phyloP scores from a whole-genome alignment of 2,329 filamentous ascomycete genomes.

The Monosporascus sp. region DNA sequence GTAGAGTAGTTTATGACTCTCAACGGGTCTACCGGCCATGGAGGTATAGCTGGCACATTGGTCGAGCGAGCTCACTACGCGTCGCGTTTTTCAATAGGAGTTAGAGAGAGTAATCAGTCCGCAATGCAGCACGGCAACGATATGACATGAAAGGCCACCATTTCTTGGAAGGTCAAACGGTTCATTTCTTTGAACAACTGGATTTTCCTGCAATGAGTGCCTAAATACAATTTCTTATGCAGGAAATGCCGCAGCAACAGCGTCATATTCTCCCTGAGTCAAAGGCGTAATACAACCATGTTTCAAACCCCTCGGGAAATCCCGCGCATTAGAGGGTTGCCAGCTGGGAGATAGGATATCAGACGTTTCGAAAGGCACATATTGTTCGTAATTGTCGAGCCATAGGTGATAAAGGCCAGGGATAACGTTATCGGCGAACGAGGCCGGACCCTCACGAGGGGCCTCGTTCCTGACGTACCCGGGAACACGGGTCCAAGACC shows the following conservation, averaged over 20 bases:
- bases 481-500: slow-evolving; percentile 38
- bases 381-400: slow-evolving; percentile 40
- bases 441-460: slow-evolving; percentile 32
- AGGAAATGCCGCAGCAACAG: slow-evolving; percentile 18
- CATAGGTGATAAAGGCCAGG: slow-evolving; percentile 35
- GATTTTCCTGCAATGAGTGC: too few species aligned
- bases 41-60: too few species aligned
- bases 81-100: too few species aligned
- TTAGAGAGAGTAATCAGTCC: too few species aligned
- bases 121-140: too few species aligned
- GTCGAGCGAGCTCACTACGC: too few species aligned
- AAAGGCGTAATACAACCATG: slow-evolving; percentile 44
- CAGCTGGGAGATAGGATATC: slow-evolving; percentile 33
- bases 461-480: slow-evolving; percentile 28
- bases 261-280: slow-evolving; percentile 36
- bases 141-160: too few species aligned
- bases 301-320: slow-evolving; percentile 40
- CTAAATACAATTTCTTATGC: slow-evolving; percentile 3
- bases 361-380: slow-evolving; percentile 39
- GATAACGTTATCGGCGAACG: slow-evolving; percentile 32
- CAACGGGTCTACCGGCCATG: too few species aligned
- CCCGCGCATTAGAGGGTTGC: slow-evolving; percentile 30
- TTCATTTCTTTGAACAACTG: too few species aligned
- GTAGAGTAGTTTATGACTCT: too few species aligned
- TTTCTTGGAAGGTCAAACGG: too few species aligned